Evolutionary conservation across 805 yeast species (phyloP), one percentile per base, ranked within the genome.

Genomic region (Candida pini): DNA sequence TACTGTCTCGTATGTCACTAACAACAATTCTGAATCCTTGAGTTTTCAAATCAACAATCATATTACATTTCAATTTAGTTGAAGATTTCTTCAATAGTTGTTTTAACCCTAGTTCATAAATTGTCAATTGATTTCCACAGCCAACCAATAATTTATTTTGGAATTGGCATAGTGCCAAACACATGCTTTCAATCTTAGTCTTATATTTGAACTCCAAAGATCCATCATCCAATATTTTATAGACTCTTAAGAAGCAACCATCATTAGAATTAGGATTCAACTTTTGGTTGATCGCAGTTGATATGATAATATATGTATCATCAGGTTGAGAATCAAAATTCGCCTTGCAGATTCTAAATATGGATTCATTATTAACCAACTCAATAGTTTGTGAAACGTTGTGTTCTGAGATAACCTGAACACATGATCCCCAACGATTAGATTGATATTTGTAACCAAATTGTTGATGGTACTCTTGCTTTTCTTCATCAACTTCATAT

Each of bases 21-120:
- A 81, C 73, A 5, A 76, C 76, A 1, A 88, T 55, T 26, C 90
- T 61, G 27, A 65, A 61, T 1, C 82, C 82, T 32, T 72, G 69
- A 29, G 75, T 65, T 19, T 62, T 58, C 3, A 90, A 25, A n/a
- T 69, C 66, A 10, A 73, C 72, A 13, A 87, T 76, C 30, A 66
- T 66, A 4, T 66, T 62, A 1, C 71, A 64, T 2, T 60, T 57
- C 7, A 82, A 44, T 4, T 48, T 54, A 2, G 71, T 53, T 6
- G 78, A 71, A 0, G 81, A 64, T 53, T 84, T 86, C 37, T 81
- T 69, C 37, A 92, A 63, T 25, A 90, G 62, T 51, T 89, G 97
- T 44, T 81, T 83, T 47, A 68, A 67, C 2, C 98, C 98, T 19
- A 87, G 43, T 18, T 79, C 89, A 51, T 71, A 88, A 7, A 84